Evolutionary conservation across 345 rosid species (phyloP).

Genomic region (Gossypium herbaceum): DNA sequence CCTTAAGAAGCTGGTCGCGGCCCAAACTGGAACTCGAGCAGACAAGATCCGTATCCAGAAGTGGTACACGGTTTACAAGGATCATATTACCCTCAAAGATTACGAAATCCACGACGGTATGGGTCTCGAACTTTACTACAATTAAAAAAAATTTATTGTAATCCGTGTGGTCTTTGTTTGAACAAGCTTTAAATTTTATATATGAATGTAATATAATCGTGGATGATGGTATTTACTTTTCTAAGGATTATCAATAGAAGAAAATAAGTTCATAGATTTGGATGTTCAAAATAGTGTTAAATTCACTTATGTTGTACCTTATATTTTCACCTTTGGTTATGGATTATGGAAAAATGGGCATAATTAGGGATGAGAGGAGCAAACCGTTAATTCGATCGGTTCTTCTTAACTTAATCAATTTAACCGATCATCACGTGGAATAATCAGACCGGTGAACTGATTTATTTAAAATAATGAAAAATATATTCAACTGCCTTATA

Average conservation of each 20-base stretch:
- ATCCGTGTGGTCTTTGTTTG: not conserved
- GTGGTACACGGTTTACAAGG: conserved; percentile 46
- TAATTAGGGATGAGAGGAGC: no score
- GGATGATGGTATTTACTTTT: not conserved
- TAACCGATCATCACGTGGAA: no score
- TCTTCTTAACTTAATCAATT: no score
- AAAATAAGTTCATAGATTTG: not conserved
- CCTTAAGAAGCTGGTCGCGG: conserved; percentile 78
- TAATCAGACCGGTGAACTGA: no score
- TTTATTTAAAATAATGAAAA: no score
- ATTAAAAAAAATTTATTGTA: conserved; percentile 19
- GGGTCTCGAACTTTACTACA: conserved; percentile 80
- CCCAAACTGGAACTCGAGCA: conserved; percentile 47
- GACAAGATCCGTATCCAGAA: conserved; percentile 34
- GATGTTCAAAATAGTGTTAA: not conserved
- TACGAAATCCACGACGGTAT: conserved; percentile 78
- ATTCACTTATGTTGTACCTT: no score
- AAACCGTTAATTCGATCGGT: no score
- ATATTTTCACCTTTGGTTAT: no score
- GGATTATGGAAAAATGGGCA: no score
- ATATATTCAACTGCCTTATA: no score
- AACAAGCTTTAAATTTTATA: not conserved
- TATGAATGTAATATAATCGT: not conserved
- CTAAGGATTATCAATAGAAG: not conserved
- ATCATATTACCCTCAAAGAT: conserved; percentile 72